Conservation (phyloP, 805 yeast species). For the Scheffersomyces stipitis region DNA sequence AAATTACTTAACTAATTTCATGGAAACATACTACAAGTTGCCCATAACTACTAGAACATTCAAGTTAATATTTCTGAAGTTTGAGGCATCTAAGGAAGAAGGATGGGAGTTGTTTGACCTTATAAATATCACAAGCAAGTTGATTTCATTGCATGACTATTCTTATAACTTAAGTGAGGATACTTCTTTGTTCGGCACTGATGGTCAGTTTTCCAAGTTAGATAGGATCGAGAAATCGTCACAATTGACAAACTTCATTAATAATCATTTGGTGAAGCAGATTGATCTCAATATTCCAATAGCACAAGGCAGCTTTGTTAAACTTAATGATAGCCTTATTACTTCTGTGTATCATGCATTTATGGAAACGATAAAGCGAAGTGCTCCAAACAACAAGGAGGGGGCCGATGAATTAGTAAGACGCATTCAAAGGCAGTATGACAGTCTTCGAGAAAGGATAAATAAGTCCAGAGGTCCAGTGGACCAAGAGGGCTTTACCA, state of each 20-base stretch:
- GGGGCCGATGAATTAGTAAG: background rate
- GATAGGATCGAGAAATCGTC: conserved; percentile 10
- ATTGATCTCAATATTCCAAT: conserved; percentile 4
- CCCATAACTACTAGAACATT: conserved; percentile 35
- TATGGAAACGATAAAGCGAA: conserved; percentile 6
- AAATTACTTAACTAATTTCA: conserved; percentile 12
- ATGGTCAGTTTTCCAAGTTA: background rate
- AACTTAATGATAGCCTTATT: conserved; percentile 20
- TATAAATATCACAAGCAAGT: conserved; percentile 10
- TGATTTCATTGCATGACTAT: conserved; percentile 16
- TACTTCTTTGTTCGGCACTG: conserved; percentile 2
- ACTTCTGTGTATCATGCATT: conserved; percentile 13
- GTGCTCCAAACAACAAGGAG: background rate
- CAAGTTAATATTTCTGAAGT: conserved; percentile 16
- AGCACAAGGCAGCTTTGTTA: conserved; percentile 16
- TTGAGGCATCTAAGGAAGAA: conserved; percentile 2
- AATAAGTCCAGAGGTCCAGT: background rate
- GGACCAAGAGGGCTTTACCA: background rate
- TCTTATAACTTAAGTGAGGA: conserved; percentile 8
- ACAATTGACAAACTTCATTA: conserved; percentile 12
- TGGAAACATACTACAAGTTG: conserved; percentile 20
- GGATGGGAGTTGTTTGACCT: conserved; percentile 9
- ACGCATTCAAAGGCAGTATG: background rate
- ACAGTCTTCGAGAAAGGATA: background rate
- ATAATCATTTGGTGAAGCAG: conserved; percentile 9